phyloP scores from a whole-genome alignment of 805 yeast genomes.

The Wickerhamomyces sydowiorum region DNA sequence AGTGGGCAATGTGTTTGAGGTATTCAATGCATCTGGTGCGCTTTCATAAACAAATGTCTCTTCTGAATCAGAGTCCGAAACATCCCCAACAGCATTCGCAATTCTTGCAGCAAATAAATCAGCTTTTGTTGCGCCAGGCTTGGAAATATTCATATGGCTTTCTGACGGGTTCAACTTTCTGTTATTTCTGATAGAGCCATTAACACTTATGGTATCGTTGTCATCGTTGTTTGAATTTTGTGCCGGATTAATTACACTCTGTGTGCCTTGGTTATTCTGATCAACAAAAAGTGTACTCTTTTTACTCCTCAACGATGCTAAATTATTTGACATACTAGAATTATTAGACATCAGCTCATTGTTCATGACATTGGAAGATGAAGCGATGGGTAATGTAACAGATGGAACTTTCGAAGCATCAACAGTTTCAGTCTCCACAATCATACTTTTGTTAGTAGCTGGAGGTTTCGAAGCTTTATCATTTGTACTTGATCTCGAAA shows the following conservation, averaged over 20 bases:
- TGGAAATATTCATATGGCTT: conserved; percentile 11
- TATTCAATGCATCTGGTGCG: conserved; percentile 20
- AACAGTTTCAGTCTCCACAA: conserved; percentile 61
- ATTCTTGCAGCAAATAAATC: conserved; percentile 93
- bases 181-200: conserved; percentile 20
- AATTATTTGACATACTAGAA: conserved; percentile 22
- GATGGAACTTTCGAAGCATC: conserved; percentile 32
- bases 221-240: conserved; percentile 11
- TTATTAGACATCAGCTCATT: conserved; percentile 16
- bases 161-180: conserved; percentile 16
- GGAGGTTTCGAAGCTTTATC: conserved; percentile 13
- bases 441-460: conserved; percentile 30
- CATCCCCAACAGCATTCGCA: conserved; percentile 92
- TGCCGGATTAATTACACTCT: conserved; percentile 3
- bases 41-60: conserved; percentile 94
- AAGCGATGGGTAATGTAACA: conserved; percentile 22
- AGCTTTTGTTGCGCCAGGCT: conserved; percentile 57
- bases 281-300: conserved; percentile 28
- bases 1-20: conserved; percentile 14
- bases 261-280: conserved; percentile 2
- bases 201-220: conserved; percentile 17
- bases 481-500: conserved; percentile 19
- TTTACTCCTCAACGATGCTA: conserved; percentile 27
- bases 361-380: conserved; percentile 7
- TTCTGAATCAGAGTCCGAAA: conserved; percentile 80